Percentiles rank a stretch among this genome's conserved stretches.
These are phyloP conservation scores for Solanum sejunctum DNA, from an alignment of 257 asterid species.

Conservation along the genomic window DNA sequence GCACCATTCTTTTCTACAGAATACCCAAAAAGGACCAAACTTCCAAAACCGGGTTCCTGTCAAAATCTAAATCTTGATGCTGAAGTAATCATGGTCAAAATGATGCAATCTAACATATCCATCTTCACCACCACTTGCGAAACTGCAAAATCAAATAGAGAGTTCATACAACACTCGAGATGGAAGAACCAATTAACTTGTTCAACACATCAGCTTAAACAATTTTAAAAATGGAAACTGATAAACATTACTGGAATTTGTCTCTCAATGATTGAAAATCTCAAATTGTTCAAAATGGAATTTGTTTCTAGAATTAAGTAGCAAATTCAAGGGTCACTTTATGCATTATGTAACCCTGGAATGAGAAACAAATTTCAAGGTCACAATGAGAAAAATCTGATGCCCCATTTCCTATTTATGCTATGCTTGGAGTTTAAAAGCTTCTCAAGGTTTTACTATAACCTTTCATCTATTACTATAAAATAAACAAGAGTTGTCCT, in stretches of 20 bases:
- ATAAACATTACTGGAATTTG: neutral
- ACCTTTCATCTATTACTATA: neutral
- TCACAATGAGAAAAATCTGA: neutral
- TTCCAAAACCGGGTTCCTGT: neutral
- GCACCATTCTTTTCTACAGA: neutral
- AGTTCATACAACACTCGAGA: neutral
- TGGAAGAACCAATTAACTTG: neutral
- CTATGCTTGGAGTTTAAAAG: neutral
- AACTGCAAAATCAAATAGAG: constrained; percentile 23
- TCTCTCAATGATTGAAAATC: neutral
- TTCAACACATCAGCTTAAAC: neutral
- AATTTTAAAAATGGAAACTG: neutral
- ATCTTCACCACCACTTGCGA: constrained; percentile 94
- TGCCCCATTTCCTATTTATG: neutral
- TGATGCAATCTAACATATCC: constrained; percentile 89
- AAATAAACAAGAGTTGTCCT: neutral
- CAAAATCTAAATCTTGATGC: constrained; percentile 48
- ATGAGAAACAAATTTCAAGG: neutral
- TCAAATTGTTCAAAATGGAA: neutral
- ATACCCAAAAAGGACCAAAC: neutral
- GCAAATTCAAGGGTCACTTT: neutral
- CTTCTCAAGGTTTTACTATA: neutral
- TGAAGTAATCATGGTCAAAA: constrained; percentile 72
- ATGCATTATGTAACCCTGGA: neutral
- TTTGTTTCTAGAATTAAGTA: neutral